Evolutionary conservation across 371 early-diverging fungal genomes (phyloP), one percentile per base, ranked within the genome.

Genomic region (Amoeboradix gromovi): DNA sequence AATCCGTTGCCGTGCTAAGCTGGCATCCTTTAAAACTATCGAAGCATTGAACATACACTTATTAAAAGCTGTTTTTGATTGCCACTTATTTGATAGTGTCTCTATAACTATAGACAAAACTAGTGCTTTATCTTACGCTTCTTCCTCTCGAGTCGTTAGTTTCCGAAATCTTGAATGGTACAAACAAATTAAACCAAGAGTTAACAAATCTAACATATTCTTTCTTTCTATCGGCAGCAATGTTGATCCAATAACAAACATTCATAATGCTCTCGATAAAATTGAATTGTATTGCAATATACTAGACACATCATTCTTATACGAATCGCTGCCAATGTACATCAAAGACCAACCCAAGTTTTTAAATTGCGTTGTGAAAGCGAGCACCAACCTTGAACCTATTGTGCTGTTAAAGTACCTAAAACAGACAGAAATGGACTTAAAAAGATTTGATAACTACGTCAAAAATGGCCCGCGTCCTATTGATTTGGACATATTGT

Each of bases 301-400:
- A 1, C 73, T 87, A n/a, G 91, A 94, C 72, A 92, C 95, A 16
- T 92, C 93, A 65, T 94, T 89, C 77, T 74, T 97, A 71, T 97
- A 97, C 76, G 91, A 94, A 74, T 91, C 94, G 0, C 79, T 86
- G 16, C 91, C 97, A 31, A 94, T 94, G 95, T 95, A 97, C 77
- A 83, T 87, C 30, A 78, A 80, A 1, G 92, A 95, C 66, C 96
- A 97, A 74, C 89, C 92, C 1, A 73, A 78, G 28, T 97, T 95
- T 74, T 73, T 97, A 68, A 97, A 97, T 70, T 89, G 73, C 16
- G 91, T 83, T 0, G 85, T 85, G 75, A 89, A 90, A 76, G 84
- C 91, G 73, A 76, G 68, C 68, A 94, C 94, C 0, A 75, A 78
- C 31, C 79, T 94, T 30, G 77, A 78, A 28, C 95, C 97, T 1